These are phyloP conservation scores for Geotrichum reessii DNA, from an alignment of 1,139 yeast species.

Conservation along the genomic window DNA sequence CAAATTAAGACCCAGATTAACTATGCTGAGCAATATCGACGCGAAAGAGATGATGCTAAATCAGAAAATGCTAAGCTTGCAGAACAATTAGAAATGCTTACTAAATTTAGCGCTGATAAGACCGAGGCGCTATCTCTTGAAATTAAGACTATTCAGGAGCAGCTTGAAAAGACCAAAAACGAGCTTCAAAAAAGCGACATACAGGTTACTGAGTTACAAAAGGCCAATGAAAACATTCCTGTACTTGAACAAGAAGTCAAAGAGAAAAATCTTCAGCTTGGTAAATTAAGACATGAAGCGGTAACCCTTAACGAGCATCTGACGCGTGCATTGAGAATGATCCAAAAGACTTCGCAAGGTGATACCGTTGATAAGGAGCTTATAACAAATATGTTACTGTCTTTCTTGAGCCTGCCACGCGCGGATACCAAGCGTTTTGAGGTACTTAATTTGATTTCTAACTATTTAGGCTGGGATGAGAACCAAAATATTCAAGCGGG, in stretches of 20 bases:
- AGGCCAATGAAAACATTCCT: conserved; percentile 25
- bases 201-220: conserved; percentile 31
- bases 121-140: background rate
- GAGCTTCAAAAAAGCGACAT: background rate
- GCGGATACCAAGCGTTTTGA: conserved; percentile 94
- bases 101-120: background rate
- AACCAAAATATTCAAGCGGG: conserved; percentile 81
- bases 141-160: background rate
- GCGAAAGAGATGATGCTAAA: conserved; percentile 13
- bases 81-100: background rate
- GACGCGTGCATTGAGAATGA: conserved; percentile 78
- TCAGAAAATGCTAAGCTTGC: conserved; percentile 5
- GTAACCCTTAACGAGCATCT: conserved; percentile 91
- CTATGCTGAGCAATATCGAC: conserved; percentile 17
- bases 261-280: conserved; percentile 73
- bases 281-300: conserved; percentile 91
- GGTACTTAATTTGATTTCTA: conserved; percentile 76
- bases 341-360: conserved; percentile 66
- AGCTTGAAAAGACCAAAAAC: background rate
- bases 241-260: conserved; percentile 51
- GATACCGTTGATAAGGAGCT: conserved; percentile 82
- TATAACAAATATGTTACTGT: conserved; percentile 75
- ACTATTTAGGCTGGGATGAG: conserved; percentile 84
- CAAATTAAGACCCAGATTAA: conserved; percentile 16
- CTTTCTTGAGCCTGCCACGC: conserved; percentile 80